Evolutionary conservation across 2,329 filamentous ascomycete species (phyloP), one percentile per base, ranked within the genome.

Genomic region (Cytospora paraplurivora): DNA sequence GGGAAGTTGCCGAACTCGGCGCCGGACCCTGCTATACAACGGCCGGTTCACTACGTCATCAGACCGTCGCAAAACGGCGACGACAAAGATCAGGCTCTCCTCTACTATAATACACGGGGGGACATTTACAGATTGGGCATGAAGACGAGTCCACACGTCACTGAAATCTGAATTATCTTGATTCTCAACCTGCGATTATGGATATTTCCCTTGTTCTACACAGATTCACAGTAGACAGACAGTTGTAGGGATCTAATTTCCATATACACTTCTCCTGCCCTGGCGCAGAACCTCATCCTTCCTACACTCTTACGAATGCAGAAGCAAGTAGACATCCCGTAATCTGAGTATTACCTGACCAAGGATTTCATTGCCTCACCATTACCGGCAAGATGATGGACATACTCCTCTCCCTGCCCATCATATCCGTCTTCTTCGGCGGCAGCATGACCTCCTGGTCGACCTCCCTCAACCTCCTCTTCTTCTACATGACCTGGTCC

Each of bases 401-500:
- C 71, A 76, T 90, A 32, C 79, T 93, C 56, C 79, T 93, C 63
- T 91, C 89, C 1, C 81, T 94, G 44, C 90, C 90, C 1, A 83
- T 92, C 67, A 76, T 91, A 49, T 90, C 88, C 34, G 90, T 88
- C 71, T 80, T 90, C 69, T 78, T 88, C 56, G 82, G 85, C 21
- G 84, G 86, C 1, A 79, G 83, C 54, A 74, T 87, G 63, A 83
- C 85, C 7, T 89, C 90, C 7, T 93, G 89, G 79, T 88, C 82
- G 15, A 94, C 92, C 1, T 93, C 88, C 1, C 80, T 96, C 67
- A 97, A 95, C 74, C 78, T 96, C 32, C 79, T 96, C 67, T 93
- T 96, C 79, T 95, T 97, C 76, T 94, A 93, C 75, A 85, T 96
- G 78, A 94, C 91, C 69, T 97, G 93, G 93, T 87, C 87, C 7